Evolutionary conservation across 805 yeast genomes (phyloP).

Genomic region (Priceomyces medius): DNA sequence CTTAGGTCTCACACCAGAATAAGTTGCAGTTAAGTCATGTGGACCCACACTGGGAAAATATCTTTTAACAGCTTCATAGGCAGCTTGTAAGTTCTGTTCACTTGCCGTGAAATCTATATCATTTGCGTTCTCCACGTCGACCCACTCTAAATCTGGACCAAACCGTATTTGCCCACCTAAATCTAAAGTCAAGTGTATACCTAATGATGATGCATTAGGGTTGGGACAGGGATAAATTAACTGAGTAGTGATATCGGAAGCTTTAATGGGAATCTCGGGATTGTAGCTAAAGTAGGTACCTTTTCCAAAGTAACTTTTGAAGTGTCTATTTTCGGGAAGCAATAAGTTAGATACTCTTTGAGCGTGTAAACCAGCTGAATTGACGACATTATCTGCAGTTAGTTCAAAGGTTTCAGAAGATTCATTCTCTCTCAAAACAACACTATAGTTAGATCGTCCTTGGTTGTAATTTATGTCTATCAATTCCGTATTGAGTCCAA

Average conservation of each 20-base stretch:
- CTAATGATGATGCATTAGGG: conserved; percentile 70
- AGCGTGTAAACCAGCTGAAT: conserved; percentile 80
- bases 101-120: conserved; percentile 49
- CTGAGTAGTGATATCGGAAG: conserved; percentile 25
- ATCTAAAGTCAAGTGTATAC: conserved; percentile 84
- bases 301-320: conserved; percentile 68
- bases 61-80: conserved; percentile 54
- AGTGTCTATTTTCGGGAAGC: conserved; percentile 59
- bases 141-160: conserved; percentile 91
- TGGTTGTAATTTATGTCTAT: conserved; percentile 30
- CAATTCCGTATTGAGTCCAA: conserved; percentile 64
- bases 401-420: conserved; percentile 38
- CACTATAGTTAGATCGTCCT: conserved; percentile 18
- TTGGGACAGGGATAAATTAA: conserved; percentile 74
- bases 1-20: conserved; percentile 86
- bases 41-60: conserved; percentile 63
- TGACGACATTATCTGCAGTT: conserved; percentile 58
- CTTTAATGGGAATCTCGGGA: conserved; percentile 40
- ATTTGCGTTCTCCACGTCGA: conserved; percentile 36
- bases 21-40: conserved; percentile 59
- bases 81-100: conserved; percentile 48
- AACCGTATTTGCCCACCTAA: conserved; percentile 75
- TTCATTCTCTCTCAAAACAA: conserved; percentile 25
- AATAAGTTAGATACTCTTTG: conserved; percentile 68
- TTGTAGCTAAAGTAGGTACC: conserved; percentile 75